Evolutionary conservation across 768 basidiomycete genomes (phyloP).

Genomic region (Agrocybe chaxingu): DNA sequence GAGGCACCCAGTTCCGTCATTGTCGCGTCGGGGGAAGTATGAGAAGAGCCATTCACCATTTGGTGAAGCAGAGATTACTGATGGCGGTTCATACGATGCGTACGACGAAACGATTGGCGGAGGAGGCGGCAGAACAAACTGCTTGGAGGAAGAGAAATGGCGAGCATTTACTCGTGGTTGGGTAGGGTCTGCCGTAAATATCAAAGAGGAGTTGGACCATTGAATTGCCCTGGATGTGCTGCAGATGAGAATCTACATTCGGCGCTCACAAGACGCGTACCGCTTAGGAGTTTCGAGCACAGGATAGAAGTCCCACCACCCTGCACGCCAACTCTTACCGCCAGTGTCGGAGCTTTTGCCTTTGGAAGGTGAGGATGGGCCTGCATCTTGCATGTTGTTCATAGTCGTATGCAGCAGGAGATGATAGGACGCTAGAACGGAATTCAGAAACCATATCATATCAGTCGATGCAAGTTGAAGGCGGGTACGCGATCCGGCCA

Average conservation of each 20-base stretch:
- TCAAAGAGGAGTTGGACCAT: slow-evolving; percentile 68
- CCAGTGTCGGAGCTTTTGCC: slow-evolving; percentile 40
- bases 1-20: slow-evolving; percentile 60
- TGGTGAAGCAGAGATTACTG: slow-evolving; percentile 57
- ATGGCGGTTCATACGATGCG: slow-evolving; percentile 55
- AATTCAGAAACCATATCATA: too few relatives aligned
- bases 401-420: not conserved
- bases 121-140: slow-evolving; percentile 58
- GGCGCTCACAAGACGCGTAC: slow-evolving; percentile 30
- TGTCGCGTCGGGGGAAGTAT: slow-evolving; percentile 61
- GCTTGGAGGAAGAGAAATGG: slow-evolving; percentile 68
- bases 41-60: slow-evolving; percentile 68
- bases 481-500: not conserved
- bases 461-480: not conserved
- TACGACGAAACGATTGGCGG: slow-evolving; percentile 42
- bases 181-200: slow-evolving; percentile 66
- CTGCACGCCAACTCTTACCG: slow-evolving; percentile 46
- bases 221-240: slow-evolving; percentile 51
- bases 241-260: not conserved
- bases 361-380: slow-evolving; percentile 28
- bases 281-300: slow-evolving; percentile 54
- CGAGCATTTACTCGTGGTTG: slow-evolving; percentile 59
- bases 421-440: not conserved
- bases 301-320: slow-evolving; percentile 75
- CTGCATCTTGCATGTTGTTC: slow-evolving; percentile 11